A percentile compares a stretch with the other conserved stretches of the same genome.
These are phyloP conservation scores for Scolecobasidium constrictum DNA, from an alignment of 2,329 filamentous ascomycete species.

Conservation along the genomic window DNA sequence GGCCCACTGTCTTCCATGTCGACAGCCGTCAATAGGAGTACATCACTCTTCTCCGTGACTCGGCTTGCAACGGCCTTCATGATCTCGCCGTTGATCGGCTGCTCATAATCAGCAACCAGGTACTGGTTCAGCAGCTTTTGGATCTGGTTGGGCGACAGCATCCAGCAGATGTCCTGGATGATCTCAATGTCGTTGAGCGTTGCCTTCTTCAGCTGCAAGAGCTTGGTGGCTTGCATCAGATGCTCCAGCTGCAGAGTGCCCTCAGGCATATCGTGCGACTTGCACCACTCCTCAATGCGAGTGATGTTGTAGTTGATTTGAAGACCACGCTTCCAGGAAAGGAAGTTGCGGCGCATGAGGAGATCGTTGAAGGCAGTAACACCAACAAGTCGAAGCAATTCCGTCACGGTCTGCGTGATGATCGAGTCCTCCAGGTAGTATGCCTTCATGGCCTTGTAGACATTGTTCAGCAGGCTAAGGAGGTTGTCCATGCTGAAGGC, in stretches of 20 bases:
- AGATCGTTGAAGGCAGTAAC: slow-evolving; percentile 98
- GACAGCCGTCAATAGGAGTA: slow-evolving; percentile 82
- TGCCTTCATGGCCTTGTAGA: slow-evolving; percentile 97
- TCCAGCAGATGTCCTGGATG: slow-evolving; percentile 99
- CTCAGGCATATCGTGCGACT: slow-evolving; percentile 99
- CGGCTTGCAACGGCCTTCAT: slow-evolving; percentile 98
- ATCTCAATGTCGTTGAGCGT: slow-evolving; percentile 99
- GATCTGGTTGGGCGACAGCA: slow-evolving; percentile 97
- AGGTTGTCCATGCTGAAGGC: slow-evolving; percentile 99
- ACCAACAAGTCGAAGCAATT: slow-evolving; percentile 83
- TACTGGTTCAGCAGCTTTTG: slow-evolving; percentile 99
- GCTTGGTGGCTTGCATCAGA: slow-evolving; percentile 98
- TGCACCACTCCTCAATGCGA: slow-evolving; percentile 98
- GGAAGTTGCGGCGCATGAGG: slow-evolving; percentile 94
- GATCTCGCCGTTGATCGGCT: slow-evolving; percentile 98
- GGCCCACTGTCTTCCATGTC: slow-evolving; percentile 99
- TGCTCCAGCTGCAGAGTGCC: slow-evolving; percentile 95
- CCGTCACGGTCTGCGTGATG: slow-evolving; percentile 89
- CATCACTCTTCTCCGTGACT: slow-evolving; percentile 97
- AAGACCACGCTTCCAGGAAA: slow-evolving; percentile 97
- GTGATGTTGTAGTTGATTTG: slow-evolving; percentile 99
- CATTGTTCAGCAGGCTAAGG: slow-evolving; percentile 87
- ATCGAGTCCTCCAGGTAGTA: slow-evolving; percentile 96
- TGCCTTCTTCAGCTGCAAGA: slow-evolving; percentile 96
- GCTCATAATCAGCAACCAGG: slow-evolving; percentile 95